A percentile compares a stretch with the other conserved stretches of the same genome.
Evolutionary conservation across 2,329 filamentous ascomycete species (phyloP).

Genomic region (Daldinia sp.): DNA sequence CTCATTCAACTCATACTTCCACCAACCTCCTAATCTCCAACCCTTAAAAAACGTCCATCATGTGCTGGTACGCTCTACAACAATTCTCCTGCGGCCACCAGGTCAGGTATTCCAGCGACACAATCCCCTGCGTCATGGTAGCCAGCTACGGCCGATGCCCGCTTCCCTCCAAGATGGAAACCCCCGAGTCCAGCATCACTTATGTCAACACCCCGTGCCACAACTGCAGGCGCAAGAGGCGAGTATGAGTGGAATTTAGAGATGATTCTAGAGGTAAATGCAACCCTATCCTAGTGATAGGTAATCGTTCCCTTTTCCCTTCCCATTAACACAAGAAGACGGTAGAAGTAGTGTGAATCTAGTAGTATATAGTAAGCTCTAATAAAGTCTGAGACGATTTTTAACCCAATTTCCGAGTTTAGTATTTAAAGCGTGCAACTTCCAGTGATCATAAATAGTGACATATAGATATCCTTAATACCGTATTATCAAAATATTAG

Average conservation of each 20-base stretch:
- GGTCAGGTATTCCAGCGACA: constrained; percentile 23
- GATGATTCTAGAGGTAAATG: not conserved
- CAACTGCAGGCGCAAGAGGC: constrained; percentile 2
- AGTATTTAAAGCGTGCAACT: not conserved
- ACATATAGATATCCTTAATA: too few species aligned
- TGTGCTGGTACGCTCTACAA: constrained; percentile 35
- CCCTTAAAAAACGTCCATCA: constrained; percentile 10
- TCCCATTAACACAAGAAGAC: constrained; percentile 4
- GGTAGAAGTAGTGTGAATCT: constrained; percentile 4
- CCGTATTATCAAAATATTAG: too few species aligned
- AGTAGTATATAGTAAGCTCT: not conserved
- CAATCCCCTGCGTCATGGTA: constrained; percentile 20
- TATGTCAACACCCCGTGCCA: constrained; percentile 5
- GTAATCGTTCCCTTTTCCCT: constrained; percentile 2
- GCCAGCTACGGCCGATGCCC: constrained; percentile 23
- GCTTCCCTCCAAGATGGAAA: constrained; percentile 9
- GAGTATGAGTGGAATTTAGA: constrained; percentile 12
- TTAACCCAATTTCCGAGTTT: not conserved
- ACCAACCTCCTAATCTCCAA: not conserved
- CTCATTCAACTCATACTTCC: not conserved
- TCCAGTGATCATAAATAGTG: too few species aligned
- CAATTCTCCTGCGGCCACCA: constrained; percentile 32
- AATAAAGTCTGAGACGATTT: not conserved
- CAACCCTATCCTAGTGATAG: not conserved
- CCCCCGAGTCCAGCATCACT: constrained; percentile 11